phyloP scores from a whole-genome alignment of 1,284 basidiomycete genomes.

The Pseudozyma thailandica region DNA sequence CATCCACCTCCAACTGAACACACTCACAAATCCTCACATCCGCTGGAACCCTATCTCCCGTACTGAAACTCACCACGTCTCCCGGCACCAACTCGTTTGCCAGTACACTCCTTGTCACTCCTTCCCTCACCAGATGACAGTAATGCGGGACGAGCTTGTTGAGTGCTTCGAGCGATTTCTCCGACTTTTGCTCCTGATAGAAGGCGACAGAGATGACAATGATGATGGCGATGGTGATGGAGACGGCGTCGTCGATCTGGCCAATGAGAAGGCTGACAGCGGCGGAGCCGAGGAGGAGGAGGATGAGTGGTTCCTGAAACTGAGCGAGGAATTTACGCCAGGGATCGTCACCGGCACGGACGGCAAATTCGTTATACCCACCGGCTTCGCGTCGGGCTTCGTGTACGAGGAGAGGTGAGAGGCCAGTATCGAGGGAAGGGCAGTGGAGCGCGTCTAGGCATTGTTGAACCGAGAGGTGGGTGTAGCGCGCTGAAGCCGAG shows the following conservation, averaged over 20 bases:
- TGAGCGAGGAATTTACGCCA: conserved; percentile 89
- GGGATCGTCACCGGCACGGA: conserved; percentile 82
- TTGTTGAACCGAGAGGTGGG: conserved; percentile 44
- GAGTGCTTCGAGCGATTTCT: conserved; percentile 91
- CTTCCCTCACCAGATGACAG: conserved; percentile 85
- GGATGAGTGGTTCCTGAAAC: conserved; percentile 91
- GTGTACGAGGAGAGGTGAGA: conserved; percentile 36
- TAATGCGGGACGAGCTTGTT: conserved; percentile 97
- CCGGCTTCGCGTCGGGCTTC: conserved; percentile 41
- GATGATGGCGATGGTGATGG: conserved; percentile 89
- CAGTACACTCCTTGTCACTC: conserved; percentile 73
- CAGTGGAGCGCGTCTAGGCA: conserved; percentile 42
- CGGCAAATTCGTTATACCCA: conserved; percentile 83
- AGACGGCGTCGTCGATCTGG: conserved; percentile 91
- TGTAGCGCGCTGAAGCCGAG: conserved; percentile 47
- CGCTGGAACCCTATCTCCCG: conserved; percentile 90
- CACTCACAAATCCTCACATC: conserved; percentile 85
- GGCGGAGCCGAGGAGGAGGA: conserved; percentile 87
- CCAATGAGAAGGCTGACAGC: conserved; percentile 88
- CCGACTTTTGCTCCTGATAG: conserved; percentile 92
- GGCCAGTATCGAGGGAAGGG: conserved; percentile 49
- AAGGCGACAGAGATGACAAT: conserved; percentile 96
- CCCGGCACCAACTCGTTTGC: conserved; percentile 96
- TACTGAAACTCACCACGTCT: conserved; percentile 86
- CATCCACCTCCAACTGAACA: conserved; percentile 90